Percentiles rank a stretch among this genome's conserved stretches.
Evolutionary conservation across 1,139 yeast genomes (phyloP).

Genomic region (Saccharomycopsis crataegensis): DNA sequence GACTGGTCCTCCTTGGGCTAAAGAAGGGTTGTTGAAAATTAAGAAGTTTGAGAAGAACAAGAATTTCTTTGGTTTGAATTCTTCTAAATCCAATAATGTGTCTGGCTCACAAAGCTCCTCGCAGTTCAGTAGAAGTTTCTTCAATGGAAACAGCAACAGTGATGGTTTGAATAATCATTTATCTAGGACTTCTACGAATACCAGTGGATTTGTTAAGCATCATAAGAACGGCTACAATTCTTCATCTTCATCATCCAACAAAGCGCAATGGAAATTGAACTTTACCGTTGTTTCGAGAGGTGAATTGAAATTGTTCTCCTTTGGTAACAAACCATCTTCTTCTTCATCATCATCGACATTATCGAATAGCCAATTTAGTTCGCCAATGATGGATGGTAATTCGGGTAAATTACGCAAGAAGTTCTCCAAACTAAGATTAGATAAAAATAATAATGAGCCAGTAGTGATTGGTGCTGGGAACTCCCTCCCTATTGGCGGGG

Average conservation of each 20-base stretch:
- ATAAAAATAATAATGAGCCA: conserved; percentile 22
- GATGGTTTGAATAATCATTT: neutral
- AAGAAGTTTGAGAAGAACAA: conserved; percentile 18
- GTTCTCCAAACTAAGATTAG: conserved; percentile 17
- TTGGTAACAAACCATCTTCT: conserved; percentile 9
- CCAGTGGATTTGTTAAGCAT: conserved; percentile 2
- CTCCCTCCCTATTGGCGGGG: conserved; percentile 20
- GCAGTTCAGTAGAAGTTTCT: conserved; percentile 9
- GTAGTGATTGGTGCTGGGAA: conserved; percentile 28
- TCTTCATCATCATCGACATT: neutral
- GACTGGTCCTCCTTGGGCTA: conserved; percentile 71
- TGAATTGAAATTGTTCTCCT: conserved; percentile 18
- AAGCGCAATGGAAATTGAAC: conserved; percentile 18
- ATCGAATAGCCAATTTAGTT: neutral
- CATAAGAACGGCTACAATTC: neutral
- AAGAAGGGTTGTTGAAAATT: conserved; percentile 54
- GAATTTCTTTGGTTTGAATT: conserved; percentile 12
- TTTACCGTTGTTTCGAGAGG: conserved; percentile 20
- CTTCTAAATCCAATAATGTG: neutral
- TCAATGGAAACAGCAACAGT: conserved; percentile 3
- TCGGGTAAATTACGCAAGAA: conserved; percentile 16
- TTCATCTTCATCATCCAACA: neutral
- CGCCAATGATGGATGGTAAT: neutral
- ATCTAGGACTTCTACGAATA: conserved; percentile 12
- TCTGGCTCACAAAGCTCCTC: conserved; percentile 1